Percentiles rank a stretch among this genome's conserved stretches.
Evolutionary conservation across 176 grass and related monocot genomes (phyloP).

Genomic region (Typha latifolia): DNA sequence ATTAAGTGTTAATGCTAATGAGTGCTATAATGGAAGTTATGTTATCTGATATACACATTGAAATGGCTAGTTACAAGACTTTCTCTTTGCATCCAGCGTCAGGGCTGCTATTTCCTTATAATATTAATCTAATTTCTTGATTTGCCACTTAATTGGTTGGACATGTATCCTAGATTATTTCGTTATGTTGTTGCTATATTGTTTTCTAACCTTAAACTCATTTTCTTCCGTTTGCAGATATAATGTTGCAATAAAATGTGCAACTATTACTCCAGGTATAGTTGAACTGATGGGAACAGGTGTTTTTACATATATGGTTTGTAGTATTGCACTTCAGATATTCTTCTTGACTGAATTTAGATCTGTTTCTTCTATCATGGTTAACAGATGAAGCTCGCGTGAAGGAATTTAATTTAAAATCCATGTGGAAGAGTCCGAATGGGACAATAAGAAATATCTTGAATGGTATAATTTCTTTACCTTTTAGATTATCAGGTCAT

Average conservation of each 20-base stretch:
- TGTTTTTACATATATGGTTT: not conserved
- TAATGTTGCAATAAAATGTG: slow-evolving; percentile 73
- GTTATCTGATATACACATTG: not conserved
- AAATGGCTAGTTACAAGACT: not conserved
- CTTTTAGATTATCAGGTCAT: slow-evolving; percentile 10
- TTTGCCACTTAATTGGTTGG: not conserved
- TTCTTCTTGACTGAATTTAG: not conserved
- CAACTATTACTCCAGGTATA: slow-evolving; percentile 76
- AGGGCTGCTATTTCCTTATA: not conserved
- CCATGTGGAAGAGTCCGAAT: slow-evolving; percentile 80
- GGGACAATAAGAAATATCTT: slow-evolving; percentile 78
- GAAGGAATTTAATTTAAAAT: slow-evolving; percentile 66
- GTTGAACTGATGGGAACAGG: slow-evolving; percentile 1
- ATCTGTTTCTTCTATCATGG: not conserved
- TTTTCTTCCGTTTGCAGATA: slow-evolving; percentile 41
- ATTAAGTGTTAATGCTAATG: too few relatives aligned
- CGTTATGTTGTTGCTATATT: not conserved
- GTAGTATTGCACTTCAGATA: not conserved
- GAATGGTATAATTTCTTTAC: slow-evolving; percentile 34
- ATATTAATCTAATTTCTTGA: not conserved
- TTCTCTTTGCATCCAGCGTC: not conserved
- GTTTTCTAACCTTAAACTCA: not conserved
- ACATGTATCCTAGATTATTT: too few relatives aligned
- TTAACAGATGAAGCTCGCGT: slow-evolving; percentile 65
- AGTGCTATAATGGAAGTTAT: too few relatives aligned